phyloP scores from a whole-genome alignment of 1,284 basidiomycete genomes.

The Leccinum ponderosum region DNA sequence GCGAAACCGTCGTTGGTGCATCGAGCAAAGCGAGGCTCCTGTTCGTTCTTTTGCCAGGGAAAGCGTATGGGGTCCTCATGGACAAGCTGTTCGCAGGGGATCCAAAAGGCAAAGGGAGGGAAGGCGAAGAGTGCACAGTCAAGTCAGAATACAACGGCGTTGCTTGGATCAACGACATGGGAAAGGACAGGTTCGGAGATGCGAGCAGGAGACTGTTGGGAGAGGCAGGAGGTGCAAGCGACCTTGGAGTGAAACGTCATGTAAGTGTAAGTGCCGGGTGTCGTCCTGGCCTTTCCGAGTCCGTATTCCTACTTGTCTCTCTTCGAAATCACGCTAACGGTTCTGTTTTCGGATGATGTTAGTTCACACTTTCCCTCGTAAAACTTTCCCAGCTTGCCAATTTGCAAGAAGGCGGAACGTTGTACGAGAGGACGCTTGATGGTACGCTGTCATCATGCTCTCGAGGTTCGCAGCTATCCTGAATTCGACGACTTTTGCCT shows the following conservation, averaged over 20 bases:
- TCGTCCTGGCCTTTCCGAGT: no score
- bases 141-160: slow-evolving; percentile 47
- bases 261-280: slow-evolving; percentile 43
- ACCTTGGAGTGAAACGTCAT: slow-evolving; percentile 66
- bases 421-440: slow-evolving; percentile 53
- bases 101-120: slow-evolving; percentile 28
- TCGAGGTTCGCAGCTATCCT: neutral
- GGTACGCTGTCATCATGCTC: slow-evolving; percentile 36
- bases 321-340: slow-evolving; percentile 3
- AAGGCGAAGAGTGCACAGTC: slow-evolving; percentile 16
- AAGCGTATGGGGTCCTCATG: slow-evolving; percentile 46
- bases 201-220: slow-evolving; percentile 67
- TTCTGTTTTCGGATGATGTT: slow-evolving; percentile 7
- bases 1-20: slow-evolving; percentile 88
- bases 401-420: slow-evolving; percentile 49
- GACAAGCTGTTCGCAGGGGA: slow-evolving; percentile 68
- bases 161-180: slow-evolving; percentile 91
- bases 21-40: slow-evolving; percentile 62
- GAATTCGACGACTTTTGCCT: slow-evolving; percentile 1
- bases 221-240: slow-evolving; percentile 58
- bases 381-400: slow-evolving; percentile 86
- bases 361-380: slow-evolving; percentile 90
- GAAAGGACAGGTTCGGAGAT: slow-evolving; percentile 61
- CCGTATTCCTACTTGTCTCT: neutral
- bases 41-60: slow-evolving; percentile 32